These are phyloP conservation scores for Firmiana major DNA, from an alignment of 345 rosid species.

Conservation along the genomic window DNA sequence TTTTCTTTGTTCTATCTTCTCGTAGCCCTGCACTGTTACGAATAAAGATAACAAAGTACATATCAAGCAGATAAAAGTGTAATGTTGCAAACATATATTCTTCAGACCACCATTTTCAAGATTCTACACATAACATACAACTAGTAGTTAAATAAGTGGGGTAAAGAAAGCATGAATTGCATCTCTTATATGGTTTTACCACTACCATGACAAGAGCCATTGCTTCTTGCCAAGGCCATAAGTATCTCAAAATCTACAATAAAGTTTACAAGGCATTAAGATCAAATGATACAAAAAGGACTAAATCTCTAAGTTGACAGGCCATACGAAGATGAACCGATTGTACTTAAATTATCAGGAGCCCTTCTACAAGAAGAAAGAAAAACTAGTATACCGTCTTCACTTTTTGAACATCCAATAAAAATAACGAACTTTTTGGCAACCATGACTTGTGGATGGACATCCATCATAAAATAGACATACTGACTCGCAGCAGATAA, in stretches of 20 bases:
- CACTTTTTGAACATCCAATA: background rate
- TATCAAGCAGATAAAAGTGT: background rate
- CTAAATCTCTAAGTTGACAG: background rate
- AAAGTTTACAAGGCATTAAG: background rate
- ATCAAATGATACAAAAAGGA: background rate
- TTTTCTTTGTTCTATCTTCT: constrained; percentile 14
- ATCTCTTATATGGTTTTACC: background rate
- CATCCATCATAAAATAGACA: background rate
- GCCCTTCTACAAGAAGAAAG: background rate
- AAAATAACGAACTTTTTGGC: background rate
- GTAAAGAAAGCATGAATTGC: background rate
- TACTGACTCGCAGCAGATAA: background rate
- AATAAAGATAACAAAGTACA: background rate
- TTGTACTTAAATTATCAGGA: background rate
- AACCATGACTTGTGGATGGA: too few relatives aligned
- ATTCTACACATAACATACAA: background rate
- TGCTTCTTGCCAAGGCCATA: background rate
- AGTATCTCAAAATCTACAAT: background rate
- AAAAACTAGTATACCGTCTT: background rate
- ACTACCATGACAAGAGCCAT: background rate
- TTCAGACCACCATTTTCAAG: background rate
- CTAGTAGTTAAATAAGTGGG: background rate
- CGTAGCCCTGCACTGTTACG: constrained; percentile 20
- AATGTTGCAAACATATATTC: background rate
- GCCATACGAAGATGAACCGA: background rate